A percentile compares a stretch with the other conserved stretches of the same genome.
Conservation (phyloP, 1,284 basidiomycete species). For the Melampsora medusae region DNA sequence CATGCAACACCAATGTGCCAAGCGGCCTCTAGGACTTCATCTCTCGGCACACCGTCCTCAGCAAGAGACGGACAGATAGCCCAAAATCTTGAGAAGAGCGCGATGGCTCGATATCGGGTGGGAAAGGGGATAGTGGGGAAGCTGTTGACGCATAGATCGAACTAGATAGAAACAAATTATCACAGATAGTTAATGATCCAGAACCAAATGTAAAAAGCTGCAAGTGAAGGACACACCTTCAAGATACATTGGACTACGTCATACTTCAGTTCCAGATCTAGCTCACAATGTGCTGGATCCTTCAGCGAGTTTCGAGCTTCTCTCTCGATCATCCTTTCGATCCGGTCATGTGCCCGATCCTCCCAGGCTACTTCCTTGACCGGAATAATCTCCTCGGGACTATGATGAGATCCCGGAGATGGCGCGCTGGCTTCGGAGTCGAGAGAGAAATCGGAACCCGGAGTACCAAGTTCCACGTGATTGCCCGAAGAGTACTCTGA, state of each 20-base stretch:
- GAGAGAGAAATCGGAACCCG: background rate
- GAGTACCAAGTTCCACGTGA: too few relatives aligned
- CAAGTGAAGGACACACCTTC: background rate
- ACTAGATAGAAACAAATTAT: background rate
- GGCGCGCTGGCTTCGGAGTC: background rate
- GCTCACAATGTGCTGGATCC: background rate
- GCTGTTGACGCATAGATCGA: background rate
- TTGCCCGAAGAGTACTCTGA: too few relatives aligned
- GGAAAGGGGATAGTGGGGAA: background rate
- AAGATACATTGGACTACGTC: background rate
- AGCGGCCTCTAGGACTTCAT: background rate
- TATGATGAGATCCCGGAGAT: background rate
- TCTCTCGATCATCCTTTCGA: background rate
- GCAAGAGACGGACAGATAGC: background rate
- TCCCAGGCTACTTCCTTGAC: background rate
- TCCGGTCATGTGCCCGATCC: background rate
- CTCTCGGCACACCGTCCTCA: background rate
- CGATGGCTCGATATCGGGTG: constrained; percentile 1
- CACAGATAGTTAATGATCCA: background rate
- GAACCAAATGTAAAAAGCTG: background rate
- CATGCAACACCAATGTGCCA: background rate
- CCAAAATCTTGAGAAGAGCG: background rate
- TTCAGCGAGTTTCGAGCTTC: background rate
- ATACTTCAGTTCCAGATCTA: too few relatives aligned
- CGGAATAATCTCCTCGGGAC: background rate